Conservation (phyloP, 345 rosid genomes). For the Cardamine resedifolia region DNA sequence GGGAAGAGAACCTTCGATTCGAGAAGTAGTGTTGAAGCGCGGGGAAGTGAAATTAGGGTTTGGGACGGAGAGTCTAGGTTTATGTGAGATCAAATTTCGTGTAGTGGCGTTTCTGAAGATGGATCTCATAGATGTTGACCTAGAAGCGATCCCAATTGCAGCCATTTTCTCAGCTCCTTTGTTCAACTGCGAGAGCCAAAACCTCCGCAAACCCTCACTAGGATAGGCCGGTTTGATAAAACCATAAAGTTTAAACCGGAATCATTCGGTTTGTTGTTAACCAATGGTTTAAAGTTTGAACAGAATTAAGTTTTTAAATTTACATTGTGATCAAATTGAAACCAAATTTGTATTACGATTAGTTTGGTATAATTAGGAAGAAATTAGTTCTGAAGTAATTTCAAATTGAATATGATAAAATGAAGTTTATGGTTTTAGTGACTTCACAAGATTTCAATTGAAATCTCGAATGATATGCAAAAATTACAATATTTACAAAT, state of each 20-base stretch:
- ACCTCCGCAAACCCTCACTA: slow-evolving; percentile 40
- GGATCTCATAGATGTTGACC: slow-evolving; percentile 49
- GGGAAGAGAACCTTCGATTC: slow-evolving; percentile 38
- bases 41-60: slow-evolving; percentile 36
- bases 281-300: too few relatives aligned
- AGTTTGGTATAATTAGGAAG: neutral
- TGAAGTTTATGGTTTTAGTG: neutral
- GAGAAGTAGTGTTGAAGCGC: slow-evolving; percentile 40
- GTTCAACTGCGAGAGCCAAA: too few relatives aligned
- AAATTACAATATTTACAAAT: slow-evolving; percentile 21
- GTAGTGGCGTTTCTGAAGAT: slow-evolving; percentile 37
- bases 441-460: neutral
- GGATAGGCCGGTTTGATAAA: neutral
- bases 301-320: too few relatives aligned
- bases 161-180: slow-evolving; percentile 38
- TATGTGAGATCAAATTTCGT: slow-evolving; percentile 26
- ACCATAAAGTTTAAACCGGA: slow-evolving; percentile 4
- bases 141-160: slow-evolving; percentile 46
- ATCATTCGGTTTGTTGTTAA: neutral
- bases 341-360: neutral
- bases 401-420: neutral
- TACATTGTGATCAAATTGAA: neutral
- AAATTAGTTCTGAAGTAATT: neutral
- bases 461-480: neutral
- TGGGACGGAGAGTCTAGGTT: slow-evolving; percentile 35